Percentiles rank a stretch among this genome's conserved stretches.
Conservation (phyloP, 306 rosid species). For the Pterocarpus santalinus region DNA sequence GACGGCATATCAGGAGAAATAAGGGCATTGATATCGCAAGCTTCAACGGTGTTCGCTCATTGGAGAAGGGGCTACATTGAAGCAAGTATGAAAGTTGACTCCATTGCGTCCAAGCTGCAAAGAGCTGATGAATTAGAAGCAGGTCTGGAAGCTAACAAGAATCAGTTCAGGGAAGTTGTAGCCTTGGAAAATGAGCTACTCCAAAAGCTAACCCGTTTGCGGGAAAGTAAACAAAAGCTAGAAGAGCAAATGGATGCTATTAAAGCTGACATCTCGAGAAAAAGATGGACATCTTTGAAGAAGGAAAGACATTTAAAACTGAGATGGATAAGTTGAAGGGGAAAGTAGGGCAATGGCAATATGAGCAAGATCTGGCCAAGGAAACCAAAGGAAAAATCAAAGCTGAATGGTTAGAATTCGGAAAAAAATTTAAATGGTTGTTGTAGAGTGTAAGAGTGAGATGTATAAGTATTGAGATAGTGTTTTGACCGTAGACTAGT, state of each 20-base stretch:
- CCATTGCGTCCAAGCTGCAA: background rate
- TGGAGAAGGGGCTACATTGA: background rate
- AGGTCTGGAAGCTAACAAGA: no score
- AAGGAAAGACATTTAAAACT: background rate
- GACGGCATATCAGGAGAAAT: background rate
- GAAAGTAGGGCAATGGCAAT: background rate
- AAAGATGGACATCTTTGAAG: slow-evolving; percentile 1
- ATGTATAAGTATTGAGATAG: no score
- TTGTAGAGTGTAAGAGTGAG: background rate
- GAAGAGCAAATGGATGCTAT: slow-evolving; percentile 27
- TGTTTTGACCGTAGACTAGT: no score
- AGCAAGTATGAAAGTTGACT: background rate
- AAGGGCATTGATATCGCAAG: background rate
- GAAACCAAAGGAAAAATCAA: background rate
- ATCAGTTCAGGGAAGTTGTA: background rate
- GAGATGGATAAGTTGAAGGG: slow-evolving; percentile 2
- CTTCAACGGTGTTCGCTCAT: background rate
- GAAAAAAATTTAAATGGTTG: background rate
- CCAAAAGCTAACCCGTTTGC: background rate
- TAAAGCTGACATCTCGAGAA: background rate
- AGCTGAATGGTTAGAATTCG: background rate
- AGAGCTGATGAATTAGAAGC: no score
- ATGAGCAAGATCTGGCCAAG: background rate
- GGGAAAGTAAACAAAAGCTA: background rate
- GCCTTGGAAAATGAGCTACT: background rate